Base-by-base conservation (phyloP, 768 basidiomycete genomes). In the Lactifluus subvellereus region DNA sequence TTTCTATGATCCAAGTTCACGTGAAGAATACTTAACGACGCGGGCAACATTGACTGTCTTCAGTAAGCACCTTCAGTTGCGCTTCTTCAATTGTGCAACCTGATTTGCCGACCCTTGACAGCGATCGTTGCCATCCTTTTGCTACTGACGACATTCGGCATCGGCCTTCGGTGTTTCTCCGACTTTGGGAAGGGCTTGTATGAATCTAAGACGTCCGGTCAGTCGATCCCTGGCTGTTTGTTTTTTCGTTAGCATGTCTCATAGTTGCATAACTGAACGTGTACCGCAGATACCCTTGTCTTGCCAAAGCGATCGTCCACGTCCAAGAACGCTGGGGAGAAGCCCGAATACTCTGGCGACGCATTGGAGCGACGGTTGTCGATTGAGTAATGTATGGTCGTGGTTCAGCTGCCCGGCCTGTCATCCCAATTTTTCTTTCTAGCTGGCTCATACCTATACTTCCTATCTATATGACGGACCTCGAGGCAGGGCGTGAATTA, bases 121-220 rank as follows among this genome's bases (percentile, higher is more conserved):
- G 91, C 88, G 27, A 81, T 91, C 65, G 79, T 86, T 57, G 84
- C 91, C 0, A 90, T 93, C 74, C 57, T 93, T 16, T 78, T 93
- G 49, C 73, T 93, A 33, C 80, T 91, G 60, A 72, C 77, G n/a
- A 89, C 89, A 11, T 91, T 94, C 69, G 80, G 76, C 13, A 80
- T 93, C 32, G 91, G 91, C 22, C 71, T 92, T 22, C 84, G 86
- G 56, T 94, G 91, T 72, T 89, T 89, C 77, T 71, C 79, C 33
- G 91, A 93, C 77, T 94, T 94, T 69, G 86, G 89, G 73, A 83
- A 83, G 71, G 91, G 92, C n/a, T 76, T 94, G 20, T 77, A 80
- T 59, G 74, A 80, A 16, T 86, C 89, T 54, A 94, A 94, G 77
- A 79, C 82, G 65, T 80, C 86, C 68, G 83, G 91, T 93, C 74